Evolutionary conservation across 768 basidiomycete genomes (phyloP).

Genomic region (Mycena metata): DNA sequence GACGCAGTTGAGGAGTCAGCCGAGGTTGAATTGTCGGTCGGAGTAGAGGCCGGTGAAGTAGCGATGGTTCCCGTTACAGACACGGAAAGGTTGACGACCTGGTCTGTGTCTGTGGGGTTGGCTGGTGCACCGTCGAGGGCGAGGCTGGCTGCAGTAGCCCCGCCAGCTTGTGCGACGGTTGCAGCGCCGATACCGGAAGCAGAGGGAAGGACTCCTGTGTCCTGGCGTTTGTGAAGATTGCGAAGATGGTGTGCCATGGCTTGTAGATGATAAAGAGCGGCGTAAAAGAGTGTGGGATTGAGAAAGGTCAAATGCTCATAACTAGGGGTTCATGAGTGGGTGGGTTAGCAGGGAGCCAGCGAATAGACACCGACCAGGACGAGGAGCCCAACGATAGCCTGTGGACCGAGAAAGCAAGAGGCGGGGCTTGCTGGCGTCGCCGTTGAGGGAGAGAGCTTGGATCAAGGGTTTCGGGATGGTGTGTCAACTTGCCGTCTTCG

Average conservation of each 20-base stretch:
- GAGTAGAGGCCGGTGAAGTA: constrained; percentile 26
- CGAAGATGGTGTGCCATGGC: constrained; percentile 26
- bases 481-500: too few species aligned
- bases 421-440: constrained; percentile 16
- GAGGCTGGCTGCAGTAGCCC: constrained; percentile 26
- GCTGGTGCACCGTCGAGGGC: constrained; percentile 41
- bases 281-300: constrained; percentile 32
- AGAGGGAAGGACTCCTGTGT: constrained; percentile 33
- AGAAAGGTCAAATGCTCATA: constrained; percentile 26
- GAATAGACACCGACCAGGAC: background rate
- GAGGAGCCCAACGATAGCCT: background rate
- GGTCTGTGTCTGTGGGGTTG: constrained; percentile 20
- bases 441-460: background rate
- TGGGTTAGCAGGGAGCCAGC: background rate
- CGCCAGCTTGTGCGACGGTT: constrained; percentile 17
- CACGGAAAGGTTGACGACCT: constrained; percentile 34
- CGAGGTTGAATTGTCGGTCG: constrained; percentile 17
- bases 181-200: constrained; percentile 35
- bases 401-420: background rate
- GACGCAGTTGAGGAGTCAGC: background rate
- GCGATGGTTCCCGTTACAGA: constrained; percentile 27
- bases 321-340: constrained; percentile 4
- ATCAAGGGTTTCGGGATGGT: background rate
- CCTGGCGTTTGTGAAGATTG: constrained; percentile 25
- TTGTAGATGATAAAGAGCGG: constrained; percentile 25